Percentiles rank a stretch among this genome's conserved stretches.
Conservation (phyloP, 169 alveolate species). For the Eimeria sp. region DNA sequence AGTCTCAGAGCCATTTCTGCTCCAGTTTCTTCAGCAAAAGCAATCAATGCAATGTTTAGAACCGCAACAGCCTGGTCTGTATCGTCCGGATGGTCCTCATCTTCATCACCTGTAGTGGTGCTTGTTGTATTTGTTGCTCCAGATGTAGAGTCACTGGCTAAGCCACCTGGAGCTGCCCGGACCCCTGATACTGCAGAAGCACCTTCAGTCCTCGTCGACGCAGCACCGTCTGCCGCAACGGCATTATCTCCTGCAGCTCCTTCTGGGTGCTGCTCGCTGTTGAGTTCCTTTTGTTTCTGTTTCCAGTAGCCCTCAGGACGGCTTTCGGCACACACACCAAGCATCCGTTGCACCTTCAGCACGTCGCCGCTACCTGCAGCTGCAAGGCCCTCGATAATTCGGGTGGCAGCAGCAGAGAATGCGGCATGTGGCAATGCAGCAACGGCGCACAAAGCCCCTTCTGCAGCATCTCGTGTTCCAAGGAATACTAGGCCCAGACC, state of each 20-base stretch:
- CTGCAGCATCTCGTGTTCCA: slow-evolving; percentile 95
- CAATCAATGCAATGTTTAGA: slow-evolving; percentile 78
- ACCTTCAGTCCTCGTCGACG: slow-evolving; percentile 21
- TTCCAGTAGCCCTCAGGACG: slow-evolving; percentile 79
- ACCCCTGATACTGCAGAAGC: slow-evolving; percentile 75
- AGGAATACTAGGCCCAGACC: slow-evolving; percentile 96
- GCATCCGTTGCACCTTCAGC: slow-evolving; percentile 96
- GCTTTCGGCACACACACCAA: slow-evolving; percentile 86
- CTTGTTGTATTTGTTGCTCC: slow-evolving; percentile 70
- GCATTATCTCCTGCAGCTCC: slow-evolving; percentile 16
- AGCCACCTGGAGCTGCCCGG: slow-evolving; percentile 76
- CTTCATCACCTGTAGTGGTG: slow-evolving; percentile 76
- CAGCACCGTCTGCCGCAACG: slow-evolving; percentile 32
- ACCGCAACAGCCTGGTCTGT: slow-evolving; percentile 80
- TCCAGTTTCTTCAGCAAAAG: slow-evolving; percentile 84
- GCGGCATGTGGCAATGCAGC: slow-evolving; percentile 89
- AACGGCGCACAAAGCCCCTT: slow-evolving; percentile 94
- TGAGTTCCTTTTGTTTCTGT: slow-evolving; percentile 36
- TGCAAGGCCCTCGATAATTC: slow-evolving; percentile 93
- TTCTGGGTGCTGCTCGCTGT: slow-evolving; percentile 84
- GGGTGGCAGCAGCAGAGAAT: slow-evolving; percentile 79
- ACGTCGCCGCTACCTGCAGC: slow-evolving; percentile 99
- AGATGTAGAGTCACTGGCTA: slow-evolving; percentile 36
- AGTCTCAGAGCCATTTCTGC: slow-evolving; percentile 81
- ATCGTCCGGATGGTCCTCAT: slow-evolving; percentile 63